A percentile compares a stretch with the other conserved stretches of the same genome.
These are phyloP conservation scores for Magnaporthales sp. DNA, from an alignment of 2,329 filamentous ascomycete species.

Conservation along the genomic window DNA sequence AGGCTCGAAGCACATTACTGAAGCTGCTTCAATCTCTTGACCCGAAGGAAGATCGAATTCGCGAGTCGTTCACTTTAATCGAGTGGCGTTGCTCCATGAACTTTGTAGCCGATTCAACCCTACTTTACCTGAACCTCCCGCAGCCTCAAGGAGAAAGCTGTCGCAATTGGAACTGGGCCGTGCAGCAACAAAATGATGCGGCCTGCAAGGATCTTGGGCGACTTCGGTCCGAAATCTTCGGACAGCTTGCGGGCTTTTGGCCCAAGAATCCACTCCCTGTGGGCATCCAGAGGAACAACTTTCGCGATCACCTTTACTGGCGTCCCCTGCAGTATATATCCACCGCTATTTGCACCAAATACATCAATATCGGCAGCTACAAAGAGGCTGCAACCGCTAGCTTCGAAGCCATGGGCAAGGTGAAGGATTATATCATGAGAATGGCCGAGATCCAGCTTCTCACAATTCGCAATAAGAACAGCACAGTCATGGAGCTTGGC, in stretches of 20 bases:
- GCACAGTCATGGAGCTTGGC: neutral
- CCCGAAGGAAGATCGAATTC: neutral
- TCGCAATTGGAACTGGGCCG: constrained; percentile 5
- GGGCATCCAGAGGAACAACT: neutral
- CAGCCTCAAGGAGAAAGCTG: constrained; percentile 1
- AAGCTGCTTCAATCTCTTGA: neutral
- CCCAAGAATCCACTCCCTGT: neutral
- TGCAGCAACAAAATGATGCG: neutral
- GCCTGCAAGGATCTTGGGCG: neutral
- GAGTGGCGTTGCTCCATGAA: constrained; percentile 6
- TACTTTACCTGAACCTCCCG: neutral
- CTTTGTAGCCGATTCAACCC: neutral
- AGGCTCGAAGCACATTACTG: neutral
- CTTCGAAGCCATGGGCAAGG: neutral
- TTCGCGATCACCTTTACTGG: constrained; percentile 1
- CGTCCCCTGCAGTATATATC: constrained; percentile 1
- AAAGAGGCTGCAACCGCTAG: neutral
- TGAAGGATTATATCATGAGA: neutral
- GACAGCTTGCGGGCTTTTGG: neutral
- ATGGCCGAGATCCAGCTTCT: neutral
- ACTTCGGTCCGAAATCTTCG: neutral
- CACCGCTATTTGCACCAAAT: neutral
- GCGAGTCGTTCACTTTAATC: constrained; percentile 3
- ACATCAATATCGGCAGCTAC: no score
- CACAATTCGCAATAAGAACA: neutral